Percentiles rank a stretch among this genome's conserved stretches.
Conservation (phyloP, 23 red algal species). For the Chondrus crispus region DNA sequence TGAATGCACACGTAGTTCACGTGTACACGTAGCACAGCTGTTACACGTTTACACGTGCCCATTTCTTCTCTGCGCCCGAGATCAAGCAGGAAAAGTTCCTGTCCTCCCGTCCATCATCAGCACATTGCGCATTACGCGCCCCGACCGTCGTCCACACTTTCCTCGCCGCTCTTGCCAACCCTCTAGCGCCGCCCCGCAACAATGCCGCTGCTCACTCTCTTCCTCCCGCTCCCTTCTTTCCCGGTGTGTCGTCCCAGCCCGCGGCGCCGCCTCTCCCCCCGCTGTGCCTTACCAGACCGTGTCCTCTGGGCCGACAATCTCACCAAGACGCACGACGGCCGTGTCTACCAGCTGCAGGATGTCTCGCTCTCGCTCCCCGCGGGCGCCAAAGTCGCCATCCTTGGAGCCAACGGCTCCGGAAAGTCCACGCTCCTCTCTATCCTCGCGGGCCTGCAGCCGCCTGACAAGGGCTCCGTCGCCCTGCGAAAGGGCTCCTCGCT, state of each 20-base stretch:
- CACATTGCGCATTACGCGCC: no score
- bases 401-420: constrained; percentile 83
- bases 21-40: no score
- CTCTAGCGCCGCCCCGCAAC: neutral
- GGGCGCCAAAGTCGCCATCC: constrained; percentile 77
- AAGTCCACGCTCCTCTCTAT: constrained; percentile 83
- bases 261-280: neutral
- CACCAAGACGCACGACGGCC: constrained; percentile 56
- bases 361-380: constrained; percentile 43
- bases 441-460: constrained; percentile 50
- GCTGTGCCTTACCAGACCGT: constrained; percentile 7
- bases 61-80: no score
- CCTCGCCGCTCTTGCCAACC: neutral
- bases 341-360: constrained; percentile 28
- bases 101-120: no score
- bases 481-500: constrained; percentile 43
- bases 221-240: neutral
- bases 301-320: constrained; percentile 50
- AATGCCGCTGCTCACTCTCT: neutral
- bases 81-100: no score
- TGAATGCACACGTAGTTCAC: no score
- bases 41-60: no score
- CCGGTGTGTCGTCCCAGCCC: neutral
- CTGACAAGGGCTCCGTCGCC: constrained; percentile 50
- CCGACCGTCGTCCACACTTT: no score